Evolutionary conservation across 139 green algal genomes (phyloP).

Genomic region (Ulvella scutata): DNA sequence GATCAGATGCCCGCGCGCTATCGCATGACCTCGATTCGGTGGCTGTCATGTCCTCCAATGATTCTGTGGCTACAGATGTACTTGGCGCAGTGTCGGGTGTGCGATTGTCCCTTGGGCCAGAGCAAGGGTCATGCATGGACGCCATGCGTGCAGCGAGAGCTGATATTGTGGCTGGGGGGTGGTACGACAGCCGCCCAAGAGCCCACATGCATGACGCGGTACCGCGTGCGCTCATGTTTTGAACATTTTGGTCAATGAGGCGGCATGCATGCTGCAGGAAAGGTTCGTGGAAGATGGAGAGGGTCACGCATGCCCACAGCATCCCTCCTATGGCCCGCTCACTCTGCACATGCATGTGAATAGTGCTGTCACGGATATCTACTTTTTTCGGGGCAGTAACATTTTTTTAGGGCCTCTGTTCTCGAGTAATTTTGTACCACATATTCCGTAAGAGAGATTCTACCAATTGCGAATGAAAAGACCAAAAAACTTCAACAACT

Average conservation of each 20-base stretch:
- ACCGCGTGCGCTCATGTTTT: neutral
- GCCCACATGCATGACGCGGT: neutral
- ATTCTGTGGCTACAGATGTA: no score
- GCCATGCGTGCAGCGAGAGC: neutral
- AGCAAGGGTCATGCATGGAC: neutral
- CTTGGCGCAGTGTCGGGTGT: no score
- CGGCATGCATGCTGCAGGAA: neutral
- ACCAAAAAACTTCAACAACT: neutral
- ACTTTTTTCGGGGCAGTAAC: no score
- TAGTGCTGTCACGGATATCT: no score
- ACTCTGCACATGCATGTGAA: neutral
- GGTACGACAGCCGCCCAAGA: neutral
- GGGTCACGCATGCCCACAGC: neutral
- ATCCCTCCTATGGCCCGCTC: neutral
- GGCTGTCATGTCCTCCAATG: neutral
- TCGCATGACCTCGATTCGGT: neutral
- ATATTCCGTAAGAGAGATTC: neutral
- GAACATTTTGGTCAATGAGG: no score
- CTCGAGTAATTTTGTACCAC: neutral
- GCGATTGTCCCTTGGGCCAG: neutral
- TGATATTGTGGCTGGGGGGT: neutral
- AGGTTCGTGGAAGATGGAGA: neutral
- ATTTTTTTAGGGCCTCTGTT: neutral
- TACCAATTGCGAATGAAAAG: neutral
- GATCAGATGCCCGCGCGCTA: neutral